Base-by-base conservation (phyloP, 352 stramenopile genomes). In the Aphanomyces cochlioides region DNA sequence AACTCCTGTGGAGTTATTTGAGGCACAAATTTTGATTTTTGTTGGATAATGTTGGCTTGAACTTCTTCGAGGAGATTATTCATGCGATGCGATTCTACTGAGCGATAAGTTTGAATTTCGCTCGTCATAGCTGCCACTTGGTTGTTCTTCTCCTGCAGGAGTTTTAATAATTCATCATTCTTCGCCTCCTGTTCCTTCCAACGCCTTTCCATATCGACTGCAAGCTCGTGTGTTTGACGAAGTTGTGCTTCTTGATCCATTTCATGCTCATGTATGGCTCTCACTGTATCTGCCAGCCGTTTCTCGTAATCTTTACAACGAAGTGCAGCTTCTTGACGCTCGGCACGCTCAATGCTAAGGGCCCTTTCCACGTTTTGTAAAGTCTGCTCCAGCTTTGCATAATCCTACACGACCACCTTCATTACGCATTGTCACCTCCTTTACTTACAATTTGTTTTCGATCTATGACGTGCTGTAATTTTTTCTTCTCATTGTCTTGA, bases 81-180 rank as follows among this genome's bases (percentile, higher is more conserved):
- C 60, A 58, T 19, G 38, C 59, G 53, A 7, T 36, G 56, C 5
- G 48, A 43, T 34, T 70, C 57, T 12, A 56, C 21, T 12, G n/a
- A 34, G 13, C 47, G 28, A 17, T 47, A 28, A 6, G 21, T 45
- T 37, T 87, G 69, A 13, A 79, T 66, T 36, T 72, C 70, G 36
- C 77, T 65, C 8, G 73, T 79, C 47, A 90, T 73, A 37, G 74
- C 72, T 13, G 82, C 73, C 38, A 93, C 88, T 57, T 79, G 66
- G 19, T 82, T 76, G 57, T 93, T 93, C 67, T 94, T 94, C 63
- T 93, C 87, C 19, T 77, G 71, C 5, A 91, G 40, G 1, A 94
- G 65, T 19, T 75, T 73, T 60, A 81, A 74, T 0, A 94, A 60
- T 67, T 91, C 84, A 1, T 61, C 67, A 54, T 76, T 93, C 19